Evolutionary conservation across 108 stramenopile genomes (phyloP).

Genomic region (Schizochytrium sp.): DNA sequence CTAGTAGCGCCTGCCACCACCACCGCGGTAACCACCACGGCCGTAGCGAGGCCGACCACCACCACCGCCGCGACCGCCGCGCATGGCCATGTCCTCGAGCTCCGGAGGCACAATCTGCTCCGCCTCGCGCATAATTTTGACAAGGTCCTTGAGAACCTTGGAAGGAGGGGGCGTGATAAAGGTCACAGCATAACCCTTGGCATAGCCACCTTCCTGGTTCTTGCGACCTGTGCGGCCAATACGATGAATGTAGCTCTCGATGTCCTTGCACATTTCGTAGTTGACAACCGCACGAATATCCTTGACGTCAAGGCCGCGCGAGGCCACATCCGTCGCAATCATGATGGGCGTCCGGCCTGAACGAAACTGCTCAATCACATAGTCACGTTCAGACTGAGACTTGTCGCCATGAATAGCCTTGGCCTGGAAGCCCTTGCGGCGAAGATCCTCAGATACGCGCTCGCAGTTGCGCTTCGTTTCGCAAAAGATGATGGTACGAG

Average conservation of each 20-base stretch:
- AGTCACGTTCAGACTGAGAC: conserved; percentile 93
- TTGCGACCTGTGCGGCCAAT: conserved; percentile 95
- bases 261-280: conserved; percentile 51
- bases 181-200: conserved; percentile 78
- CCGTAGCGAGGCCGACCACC: conserved; percentile 27
- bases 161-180: conserved; percentile 86
- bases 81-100: background rate
- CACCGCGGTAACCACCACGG: conserved; percentile 34
- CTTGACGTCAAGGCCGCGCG: conserved; percentile 90
- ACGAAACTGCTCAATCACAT: conserved; percentile 88
- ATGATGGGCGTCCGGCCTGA: conserved; percentile 68
- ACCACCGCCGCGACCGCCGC: background rate
- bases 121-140: conserved; percentile 45
- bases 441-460: conserved; percentile 74
- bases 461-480: conserved; percentile 96
- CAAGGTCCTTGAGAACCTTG: conserved; percentile 60
- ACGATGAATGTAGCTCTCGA: conserved; percentile 83
- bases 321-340: conserved; percentile 98
- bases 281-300: conserved; percentile 66
- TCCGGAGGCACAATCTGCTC: conserved; percentile 44
- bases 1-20: conserved; percentile 22
- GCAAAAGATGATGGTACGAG: conserved; percentile 87
- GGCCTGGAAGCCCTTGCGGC: conserved; percentile 78
- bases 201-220: conserved; percentile 62
- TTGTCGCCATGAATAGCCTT: conserved; percentile 97